phyloP scores from a whole-genome alignment of 2,329 filamentous ascomycete genomes.

The Aspergillus sp. region DNA sequence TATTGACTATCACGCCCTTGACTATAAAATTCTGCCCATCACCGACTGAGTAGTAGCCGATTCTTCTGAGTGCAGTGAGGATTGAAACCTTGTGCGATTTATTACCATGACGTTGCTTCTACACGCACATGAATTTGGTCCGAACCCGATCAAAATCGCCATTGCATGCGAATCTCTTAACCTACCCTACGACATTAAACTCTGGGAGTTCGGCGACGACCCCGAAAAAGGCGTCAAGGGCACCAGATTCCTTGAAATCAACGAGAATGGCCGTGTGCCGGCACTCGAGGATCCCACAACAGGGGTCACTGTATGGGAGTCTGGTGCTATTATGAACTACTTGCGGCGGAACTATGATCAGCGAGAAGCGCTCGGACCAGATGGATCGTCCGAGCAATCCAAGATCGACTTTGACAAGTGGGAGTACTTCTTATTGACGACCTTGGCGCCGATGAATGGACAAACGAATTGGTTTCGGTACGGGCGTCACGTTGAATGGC shows the following conservation, averaged over 20 bases:
- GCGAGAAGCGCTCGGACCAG: slow-evolving; percentile 28
- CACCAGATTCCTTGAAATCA: slow-evolving; percentile 30
- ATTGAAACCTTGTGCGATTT: no score
- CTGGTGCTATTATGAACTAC: slow-evolving; percentile 32
- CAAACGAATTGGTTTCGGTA: slow-evolving; percentile 33
- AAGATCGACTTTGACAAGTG: slow-evolving; percentile 39
- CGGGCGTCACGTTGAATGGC: neutral
- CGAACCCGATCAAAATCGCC: slow-evolving; percentile 38
- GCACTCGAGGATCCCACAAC: slow-evolving; percentile 32
- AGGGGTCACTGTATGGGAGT: slow-evolving; percentile 30
- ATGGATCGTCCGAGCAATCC: slow-evolving; percentile 24
- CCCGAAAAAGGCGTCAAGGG: slow-evolving; percentile 23
- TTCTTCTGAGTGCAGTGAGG: no score
- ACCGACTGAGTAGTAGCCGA: no score
- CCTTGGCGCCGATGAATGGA: slow-evolving; percentile 35
- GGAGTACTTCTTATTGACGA: slow-evolving; percentile 36
- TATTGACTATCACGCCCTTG: no score
- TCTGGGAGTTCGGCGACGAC: slow-evolving; percentile 35
- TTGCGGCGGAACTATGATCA: slow-evolving; percentile 34
- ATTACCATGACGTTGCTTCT: slow-evolving; percentile 31
- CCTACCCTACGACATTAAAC: slow-evolving; percentile 33
- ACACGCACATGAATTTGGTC: slow-evolving; percentile 33
- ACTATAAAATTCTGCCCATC: no score
- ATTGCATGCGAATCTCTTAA: slow-evolving; percentile 32
- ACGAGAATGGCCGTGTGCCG: slow-evolving; percentile 37